Evolutionary conservation across 2,329 filamentous ascomycete species (phyloP), one percentile per base, ranked within the genome.

Genomic region (Stylonectria norvegica): DNA sequence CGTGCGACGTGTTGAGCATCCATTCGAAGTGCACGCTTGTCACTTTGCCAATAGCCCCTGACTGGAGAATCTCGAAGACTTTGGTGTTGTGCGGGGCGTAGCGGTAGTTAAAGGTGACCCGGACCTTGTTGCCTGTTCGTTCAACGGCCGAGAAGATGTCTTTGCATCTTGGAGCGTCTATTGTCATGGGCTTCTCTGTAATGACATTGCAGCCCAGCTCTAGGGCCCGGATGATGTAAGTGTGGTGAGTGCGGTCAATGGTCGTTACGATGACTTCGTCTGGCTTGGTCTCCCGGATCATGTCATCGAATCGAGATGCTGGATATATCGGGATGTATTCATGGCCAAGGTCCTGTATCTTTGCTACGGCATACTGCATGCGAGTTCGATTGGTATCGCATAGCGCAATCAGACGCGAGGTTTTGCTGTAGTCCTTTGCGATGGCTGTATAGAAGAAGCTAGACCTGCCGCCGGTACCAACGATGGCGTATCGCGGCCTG

Each of bases 131-230:
- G 2, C 63, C 66, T 0, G 58, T 57, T 29, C 48, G 40, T 16
- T 57, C 48, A 0, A 57, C 56, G 4, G 56, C 56, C 10, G 47
- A 48, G 12, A 58, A 69, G 42, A 82, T 81, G 35, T 70, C 65
- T 5, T 60, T 65, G 25, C 76, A 79, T 3, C 76, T 70, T 2
- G 70, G 65, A 1, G 68, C 73, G 51, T 82, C 77, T 49, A 81
- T 76, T 1, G 79, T 82, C 78, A 82, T 81, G 4, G 78, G 79
- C 57, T 83, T 83, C 53, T 82, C 78, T 0, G 75, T 81, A n/a
- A 82, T 66, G 0, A 80, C 78, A 44, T 75, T 71, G 51, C 76
- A 78, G 12, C 78, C 78, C 1, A 79, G 61, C 46, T 81, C 76
- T 34, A 83, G 63, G 0, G 79, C 76, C 3, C 73, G 69, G 5